Base-by-base conservation (phyloP, 495 filamentous ascomycete species). In the Trichocladium antarcticum region DNA sequence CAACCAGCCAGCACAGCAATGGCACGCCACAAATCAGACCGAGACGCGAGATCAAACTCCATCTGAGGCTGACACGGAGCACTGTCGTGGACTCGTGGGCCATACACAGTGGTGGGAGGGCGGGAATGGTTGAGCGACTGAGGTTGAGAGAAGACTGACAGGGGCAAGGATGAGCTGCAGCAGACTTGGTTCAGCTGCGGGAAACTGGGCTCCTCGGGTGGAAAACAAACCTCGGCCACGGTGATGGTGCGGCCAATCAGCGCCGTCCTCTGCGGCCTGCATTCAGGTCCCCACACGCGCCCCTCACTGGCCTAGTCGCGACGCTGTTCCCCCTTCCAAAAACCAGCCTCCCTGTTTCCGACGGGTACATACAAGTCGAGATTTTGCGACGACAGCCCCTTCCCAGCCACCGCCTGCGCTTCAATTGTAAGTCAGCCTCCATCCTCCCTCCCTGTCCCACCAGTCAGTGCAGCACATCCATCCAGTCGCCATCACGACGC, bases 211-310 rank as follows among this genome's bases (percentile, higher is more conserved):
- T 37, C 29, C 42, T 46, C 28, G n/a, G 28, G 46, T 49, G 53
- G 49, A 57, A 63, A 54, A 57, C 47, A 63, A 53, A 43, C 60
- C 55, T 58, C 53, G 57, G 53, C 47, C 57, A 44, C 38, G 24
- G 21, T 32, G 49, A 21, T 10, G 32, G 42, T 46, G 42, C 51
- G 37, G 31, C 60, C 60, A 63, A 63, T 63, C 55, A 63, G 42
- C 20, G 15, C 2, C 22, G 16, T 22, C 29, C 1, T 10, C 12
- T 6, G 15, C 39, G 53, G 49, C 42, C 49, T 47, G 37, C 42
- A 31, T 47, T 47, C 57, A 56, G 53, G 56, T 58, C 57, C 17
- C 60, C 57, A 56, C 54, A 48, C 55, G 43, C 47, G 46, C 42
- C 47, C 44, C 53, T 50, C 42, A 28, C 28, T 27, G 40, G 17